A percentile compares a stretch with the other conserved stretches of the same genome.
These are phyloP conservation scores for Pezicula carpinea DNA, from an alignment of 2,329 filamentous ascomycete genomes.

Conservation along the genomic window DNA sequence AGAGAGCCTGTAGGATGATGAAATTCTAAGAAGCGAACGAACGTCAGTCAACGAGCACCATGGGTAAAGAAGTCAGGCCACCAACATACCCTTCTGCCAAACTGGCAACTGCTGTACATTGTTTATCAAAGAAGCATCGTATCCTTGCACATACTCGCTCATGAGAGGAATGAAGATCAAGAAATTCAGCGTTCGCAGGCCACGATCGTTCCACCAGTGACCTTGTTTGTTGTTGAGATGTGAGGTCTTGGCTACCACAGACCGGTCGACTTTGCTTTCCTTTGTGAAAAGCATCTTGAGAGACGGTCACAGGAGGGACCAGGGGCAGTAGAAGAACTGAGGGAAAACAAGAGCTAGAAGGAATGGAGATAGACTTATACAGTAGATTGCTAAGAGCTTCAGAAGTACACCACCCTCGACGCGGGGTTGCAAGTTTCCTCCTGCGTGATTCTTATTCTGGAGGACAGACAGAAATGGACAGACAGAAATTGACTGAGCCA, in stretches of 20 bases:
- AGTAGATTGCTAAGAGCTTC: too few species aligned
- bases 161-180: slow-evolving; percentile 16
- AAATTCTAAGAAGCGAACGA: slow-evolving; percentile 9
- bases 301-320: too few species aligned
- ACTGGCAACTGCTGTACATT: slow-evolving; percentile 14
- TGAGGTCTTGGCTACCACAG: neutral
- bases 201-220: slow-evolving; percentile 14
- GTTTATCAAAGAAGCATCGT: slow-evolving; percentile 13
- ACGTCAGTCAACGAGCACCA: neutral
- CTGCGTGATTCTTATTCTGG: too few species aligned
- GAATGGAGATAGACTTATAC: too few species aligned
- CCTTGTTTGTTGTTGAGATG: slow-evolving; percentile 13
- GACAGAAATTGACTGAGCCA: too few species aligned
- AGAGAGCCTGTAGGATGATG: slow-evolving; percentile 11
- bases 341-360: too few species aligned
- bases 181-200: slow-evolving; percentile 9
- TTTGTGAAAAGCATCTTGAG: too few species aligned
- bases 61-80: neutral
- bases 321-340: too few species aligned
- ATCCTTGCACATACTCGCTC: slow-evolving; percentile 18
- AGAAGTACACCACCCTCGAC: too few species aligned
- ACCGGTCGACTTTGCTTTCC: too few species aligned
- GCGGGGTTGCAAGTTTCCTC: too few species aligned
- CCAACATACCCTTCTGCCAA: slow-evolving; percentile 11
- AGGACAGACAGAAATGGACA: too few species aligned